Evolutionary conservation across 1,284 basidiomycete genomes (phyloP).

Genomic region (Ganoderma sinense): DNA sequence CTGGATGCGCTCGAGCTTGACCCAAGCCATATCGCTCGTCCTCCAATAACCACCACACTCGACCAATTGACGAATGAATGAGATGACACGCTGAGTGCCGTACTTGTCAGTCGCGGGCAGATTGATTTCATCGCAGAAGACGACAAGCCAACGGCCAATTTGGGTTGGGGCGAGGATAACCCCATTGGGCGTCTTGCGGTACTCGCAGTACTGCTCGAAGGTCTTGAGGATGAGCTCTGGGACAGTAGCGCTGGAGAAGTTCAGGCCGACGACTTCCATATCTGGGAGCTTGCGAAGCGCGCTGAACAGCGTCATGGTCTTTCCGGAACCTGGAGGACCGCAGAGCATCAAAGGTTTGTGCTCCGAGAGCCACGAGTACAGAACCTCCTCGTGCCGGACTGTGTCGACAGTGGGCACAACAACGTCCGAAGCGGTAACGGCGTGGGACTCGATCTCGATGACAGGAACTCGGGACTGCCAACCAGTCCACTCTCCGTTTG

Average conservation of each 20-base stretch:
- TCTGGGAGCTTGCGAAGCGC: conserved; percentile 97
- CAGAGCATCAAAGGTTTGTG: conserved; percentile 99
- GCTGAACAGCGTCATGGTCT: conserved; percentile 99
- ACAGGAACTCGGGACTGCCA: conserved; percentile 95
- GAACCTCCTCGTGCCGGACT: conserved; percentile 96
- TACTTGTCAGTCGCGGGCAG: conserved; percentile 98
- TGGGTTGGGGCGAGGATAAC: conserved; percentile 93
- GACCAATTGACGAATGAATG: conserved; percentile 97
- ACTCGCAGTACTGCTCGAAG: conserved; percentile 99
- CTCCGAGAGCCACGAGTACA: conserved; percentile 99
- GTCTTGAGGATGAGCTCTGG: conserved; percentile 98
- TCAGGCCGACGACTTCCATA: conserved; percentile 98
- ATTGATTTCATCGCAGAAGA: conserved; percentile 99
- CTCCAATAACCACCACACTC: conserved; percentile 97
- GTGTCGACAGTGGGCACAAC: conserved; percentile 99
- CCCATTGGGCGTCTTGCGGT: conserved; percentile 97
- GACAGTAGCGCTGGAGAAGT: conserved; percentile 99
- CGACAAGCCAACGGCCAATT: conserved; percentile 97
- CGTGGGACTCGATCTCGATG: conserved; percentile 97
- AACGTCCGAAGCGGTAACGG: conserved; percentile 94
- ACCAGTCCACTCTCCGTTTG: conserved; percentile 86
- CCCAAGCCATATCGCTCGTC: conserved; percentile 95
- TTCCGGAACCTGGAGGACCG: conserved; percentile 98
- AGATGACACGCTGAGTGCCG: conserved; percentile 98
- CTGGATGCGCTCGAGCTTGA: conserved; percentile 96